phyloP scores from a whole-genome alignment of 441 rosid species.

The Pelargonium myrrhifolium region DNA sequence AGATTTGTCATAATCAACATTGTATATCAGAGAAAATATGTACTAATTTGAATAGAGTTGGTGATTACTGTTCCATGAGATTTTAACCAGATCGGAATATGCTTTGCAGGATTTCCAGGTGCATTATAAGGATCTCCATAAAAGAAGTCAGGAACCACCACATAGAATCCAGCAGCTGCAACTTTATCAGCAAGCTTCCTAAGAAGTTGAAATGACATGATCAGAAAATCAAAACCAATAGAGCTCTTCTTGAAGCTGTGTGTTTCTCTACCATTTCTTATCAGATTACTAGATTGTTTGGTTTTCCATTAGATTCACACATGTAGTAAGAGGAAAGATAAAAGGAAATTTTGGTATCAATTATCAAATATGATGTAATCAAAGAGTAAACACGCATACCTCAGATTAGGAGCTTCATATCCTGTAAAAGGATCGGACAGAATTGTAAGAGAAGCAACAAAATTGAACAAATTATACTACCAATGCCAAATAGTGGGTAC shows the following conservation, averaged over 20 bases:
- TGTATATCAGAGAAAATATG: neutral
- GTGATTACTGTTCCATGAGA: slow-evolving; percentile 21
- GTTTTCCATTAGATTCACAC: no score
- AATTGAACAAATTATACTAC: no score
- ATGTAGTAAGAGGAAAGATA: no score
- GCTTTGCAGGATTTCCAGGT: slow-evolving; percentile 13
- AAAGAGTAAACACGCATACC: slow-evolving; percentile 25
- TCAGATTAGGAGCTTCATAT: slow-evolving; percentile 59
- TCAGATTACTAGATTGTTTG: no score
- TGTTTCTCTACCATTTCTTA: no score
- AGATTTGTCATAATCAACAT: neutral
- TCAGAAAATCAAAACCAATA: neutral
- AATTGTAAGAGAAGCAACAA: no score
- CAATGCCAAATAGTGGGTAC: no score
- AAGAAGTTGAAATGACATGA: neutral
- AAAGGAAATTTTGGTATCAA: no score
- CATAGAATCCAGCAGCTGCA: slow-evolving; percentile 26
- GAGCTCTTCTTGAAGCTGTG: no score
- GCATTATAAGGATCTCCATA: slow-evolving; percentile 26
- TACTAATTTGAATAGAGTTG: neutral
- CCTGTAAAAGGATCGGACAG: slow-evolving; percentile 33
- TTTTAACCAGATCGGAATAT: slow-evolving; percentile 21
- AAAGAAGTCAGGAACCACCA: slow-evolving; percentile 30
- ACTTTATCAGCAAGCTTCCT: slow-evolving; percentile 29
- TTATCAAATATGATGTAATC: no score